A percentile compares a stretch with the other conserved stretches of the same genome.
These are phyloP conservation scores for Capsicum rhomboideum DNA, from an alignment of 257 asterid genomes.

Conservation along the genomic window DNA sequence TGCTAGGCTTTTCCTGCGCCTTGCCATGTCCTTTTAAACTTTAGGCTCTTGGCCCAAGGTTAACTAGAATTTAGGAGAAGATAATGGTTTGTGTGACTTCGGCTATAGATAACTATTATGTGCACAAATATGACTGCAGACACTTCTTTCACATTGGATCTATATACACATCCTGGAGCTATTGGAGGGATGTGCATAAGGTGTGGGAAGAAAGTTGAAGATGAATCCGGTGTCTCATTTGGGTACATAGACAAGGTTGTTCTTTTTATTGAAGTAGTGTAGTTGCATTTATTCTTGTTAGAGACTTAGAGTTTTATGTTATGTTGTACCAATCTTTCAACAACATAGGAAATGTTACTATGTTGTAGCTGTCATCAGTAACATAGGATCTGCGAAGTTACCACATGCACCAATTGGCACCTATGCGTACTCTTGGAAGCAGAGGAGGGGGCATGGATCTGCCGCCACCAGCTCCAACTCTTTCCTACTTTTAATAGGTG, in stretches of 20 bases:
- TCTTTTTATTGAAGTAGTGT: neutral
- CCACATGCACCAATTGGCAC: too few relatives aligned
- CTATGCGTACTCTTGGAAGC: too few relatives aligned
- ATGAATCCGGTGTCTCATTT: slow-evolving; percentile 65
- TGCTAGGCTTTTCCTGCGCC: neutral
- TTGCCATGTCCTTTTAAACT: neutral
- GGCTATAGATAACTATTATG: neutral
- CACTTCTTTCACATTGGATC: slow-evolving; percentile 9
- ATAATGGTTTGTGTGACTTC: neutral
- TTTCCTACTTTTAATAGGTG: too few relatives aligned
- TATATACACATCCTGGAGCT: slow-evolving; percentile 68
- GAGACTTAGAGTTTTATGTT: neutral
- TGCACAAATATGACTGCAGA: neutral
- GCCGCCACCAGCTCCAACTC: too few relatives aligned
- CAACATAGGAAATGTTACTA: neutral
- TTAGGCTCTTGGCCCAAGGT: neutral
- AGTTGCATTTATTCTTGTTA: too few relatives aligned
- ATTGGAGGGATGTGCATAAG: slow-evolving; percentile 72
- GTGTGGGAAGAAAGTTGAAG: slow-evolving; percentile 59
- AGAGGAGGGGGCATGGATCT: too few relatives aligned
- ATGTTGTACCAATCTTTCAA: neutral
- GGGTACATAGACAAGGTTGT: slow-evolving; percentile 75
- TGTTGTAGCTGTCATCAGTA: too few relatives aligned
- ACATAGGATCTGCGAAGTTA: too few relatives aligned
- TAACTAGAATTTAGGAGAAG: neutral